These are phyloP conservation scores for Geotrichum carabidarum DNA, from an alignment of 1,139 yeast genomes.

Conservation along the genomic window DNA sequence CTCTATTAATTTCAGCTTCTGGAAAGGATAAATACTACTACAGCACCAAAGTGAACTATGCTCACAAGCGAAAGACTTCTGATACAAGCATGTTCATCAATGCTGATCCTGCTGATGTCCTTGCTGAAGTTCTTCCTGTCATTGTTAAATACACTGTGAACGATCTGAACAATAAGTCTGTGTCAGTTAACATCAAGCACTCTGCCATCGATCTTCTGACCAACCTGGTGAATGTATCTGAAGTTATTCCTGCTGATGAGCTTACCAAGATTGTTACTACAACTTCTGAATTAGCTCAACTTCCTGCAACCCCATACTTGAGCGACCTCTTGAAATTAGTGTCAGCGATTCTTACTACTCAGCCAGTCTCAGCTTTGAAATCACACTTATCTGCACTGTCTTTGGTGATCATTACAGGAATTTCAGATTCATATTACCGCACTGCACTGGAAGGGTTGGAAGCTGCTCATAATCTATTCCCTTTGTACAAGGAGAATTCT, in stretches of 20 bases:
- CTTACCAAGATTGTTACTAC: conserved; percentile 16
- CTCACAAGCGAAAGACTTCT: conserved; percentile 35
- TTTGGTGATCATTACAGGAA: conserved; percentile 43
- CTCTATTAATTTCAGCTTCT: conserved; percentile 30
- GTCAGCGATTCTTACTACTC: conserved; percentile 21
- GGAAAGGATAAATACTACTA: conserved; percentile 29
- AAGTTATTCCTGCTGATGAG: conserved; percentile 18
- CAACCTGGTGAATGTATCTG: conserved; percentile 21
- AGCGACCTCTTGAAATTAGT: conserved; percentile 27
- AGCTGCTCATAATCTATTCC: conserved; percentile 27
- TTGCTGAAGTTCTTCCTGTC: conserved; percentile 24
- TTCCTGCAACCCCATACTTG: conserved; percentile 13
- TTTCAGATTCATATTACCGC: conserved; percentile 47
- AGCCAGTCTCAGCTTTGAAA: conserved; percentile 19
- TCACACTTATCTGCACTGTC: conserved; percentile 33
- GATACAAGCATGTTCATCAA: conserved; percentile 35
- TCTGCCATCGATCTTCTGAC: conserved; percentile 21
- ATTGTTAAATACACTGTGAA: conserved; percentile 24
- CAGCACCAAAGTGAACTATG: conserved; percentile 25
- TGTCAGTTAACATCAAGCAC: conserved; percentile 22
- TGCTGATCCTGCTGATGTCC: conserved; percentile 28
- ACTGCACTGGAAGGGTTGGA: conserved; percentile 49
- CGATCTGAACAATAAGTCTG: conserved; percentile 21
- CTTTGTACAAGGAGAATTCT: conserved; percentile 4
- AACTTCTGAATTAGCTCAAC: conserved; percentile 15